Evolutionary conservation across 805 yeast species (phyloP).

Genomic region (Phaffomyces thermotolerans): DNA sequence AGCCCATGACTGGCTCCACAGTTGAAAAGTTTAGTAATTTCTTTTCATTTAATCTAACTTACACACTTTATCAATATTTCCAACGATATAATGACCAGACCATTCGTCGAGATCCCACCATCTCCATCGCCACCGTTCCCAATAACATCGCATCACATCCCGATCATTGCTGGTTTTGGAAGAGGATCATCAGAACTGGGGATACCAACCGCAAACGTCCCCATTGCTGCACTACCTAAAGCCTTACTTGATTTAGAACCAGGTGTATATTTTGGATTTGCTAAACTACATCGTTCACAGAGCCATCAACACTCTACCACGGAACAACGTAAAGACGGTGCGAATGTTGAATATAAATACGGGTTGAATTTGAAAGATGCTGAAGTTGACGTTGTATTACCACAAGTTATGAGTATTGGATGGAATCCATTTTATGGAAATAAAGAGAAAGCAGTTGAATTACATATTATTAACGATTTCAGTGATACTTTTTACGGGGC

Average conservation of each 20-base stretch:
- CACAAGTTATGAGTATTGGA: constrained; percentile 94
- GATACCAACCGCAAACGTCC: constrained; percentile 90
- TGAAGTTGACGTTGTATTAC: constrained; percentile 44
- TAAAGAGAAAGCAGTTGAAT: constrained; percentile 72
- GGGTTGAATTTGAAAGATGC: constrained; percentile 41
- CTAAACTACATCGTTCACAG: constrained; percentile 26
- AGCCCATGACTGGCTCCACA: not conserved
- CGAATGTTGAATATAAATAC: constrained; percentile 48
- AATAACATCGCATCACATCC: constrained; percentile 34
- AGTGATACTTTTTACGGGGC: constrained; percentile 75
- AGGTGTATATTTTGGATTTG: constrained; percentile 91
- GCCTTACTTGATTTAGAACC: constrained; percentile 40
- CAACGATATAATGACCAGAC: constrained; percentile 18
- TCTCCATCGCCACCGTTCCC: constrained; percentile 43
- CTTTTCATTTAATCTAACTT: no score
- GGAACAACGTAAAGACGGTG: constrained; percentile 25
- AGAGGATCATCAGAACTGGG: constrained; percentile 93
- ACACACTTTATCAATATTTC: no score
- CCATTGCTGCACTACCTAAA: constrained; percentile 38
- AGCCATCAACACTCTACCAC: not conserved
- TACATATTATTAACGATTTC: constrained; percentile 79
- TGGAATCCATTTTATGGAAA: constrained; percentile 91
- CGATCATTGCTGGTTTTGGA: constrained; percentile 80
- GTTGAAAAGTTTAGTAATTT: not conserved
- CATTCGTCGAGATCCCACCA: constrained; percentile 29